These are phyloP conservation scores for Colletotrichum sp. DNA, from an alignment of 2,329 filamentous ascomycete genomes.

Conservation along the genomic window DNA sequence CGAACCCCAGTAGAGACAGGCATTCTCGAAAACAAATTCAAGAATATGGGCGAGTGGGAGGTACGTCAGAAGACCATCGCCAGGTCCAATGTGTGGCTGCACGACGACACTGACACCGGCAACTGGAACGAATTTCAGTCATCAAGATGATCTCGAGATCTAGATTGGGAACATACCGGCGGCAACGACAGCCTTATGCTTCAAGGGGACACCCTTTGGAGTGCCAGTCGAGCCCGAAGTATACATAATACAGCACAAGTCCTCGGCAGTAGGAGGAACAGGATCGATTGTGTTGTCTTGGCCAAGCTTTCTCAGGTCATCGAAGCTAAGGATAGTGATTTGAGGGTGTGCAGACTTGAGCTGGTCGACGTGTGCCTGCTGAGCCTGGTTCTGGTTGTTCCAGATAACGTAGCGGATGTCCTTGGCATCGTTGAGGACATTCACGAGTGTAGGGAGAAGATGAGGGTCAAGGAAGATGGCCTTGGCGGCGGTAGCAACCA, in stretches of 20 bases:
- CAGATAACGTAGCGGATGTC: conserved; percentile 58
- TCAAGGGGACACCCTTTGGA: conserved; percentile 81
- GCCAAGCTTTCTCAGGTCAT: conserved; percentile 55
- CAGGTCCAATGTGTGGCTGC: conserved; percentile 76
- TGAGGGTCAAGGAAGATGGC: conserved; percentile 62
- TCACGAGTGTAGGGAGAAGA: conserved; percentile 63
- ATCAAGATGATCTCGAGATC: neutral
- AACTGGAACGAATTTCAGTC: conserved; percentile 47
- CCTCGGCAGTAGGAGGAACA: conserved; percentile 72
- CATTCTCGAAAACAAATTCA: conserved; percentile 89
- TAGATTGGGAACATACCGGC: conserved; percentile 55
- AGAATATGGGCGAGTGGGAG: conserved; percentile 88
- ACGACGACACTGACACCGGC: conserved; percentile 81
- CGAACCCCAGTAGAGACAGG: conserved; percentile 82
- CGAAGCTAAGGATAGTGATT: conserved; percentile 53
- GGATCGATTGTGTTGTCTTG: conserved; percentile 71
- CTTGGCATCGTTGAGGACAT: conserved; percentile 55
- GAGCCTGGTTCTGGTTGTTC: conserved; percentile 58
- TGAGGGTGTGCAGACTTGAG: conserved; percentile 46
- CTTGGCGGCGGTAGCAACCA: conserved; percentile 73
- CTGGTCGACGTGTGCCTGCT: conserved; percentile 54
- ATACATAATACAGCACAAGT: conserved; percentile 76
- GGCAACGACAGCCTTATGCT: conserved; percentile 76
- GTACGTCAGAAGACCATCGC: conserved; percentile 81
- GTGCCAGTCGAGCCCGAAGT: conserved; percentile 84